A percentile compares a stretch with the other conserved stretches of the same genome.
phyloP scores from a whole-genome alignment of 225 moss, liverwort and hornwort species.

The Anthoceros angustus region DNA sequence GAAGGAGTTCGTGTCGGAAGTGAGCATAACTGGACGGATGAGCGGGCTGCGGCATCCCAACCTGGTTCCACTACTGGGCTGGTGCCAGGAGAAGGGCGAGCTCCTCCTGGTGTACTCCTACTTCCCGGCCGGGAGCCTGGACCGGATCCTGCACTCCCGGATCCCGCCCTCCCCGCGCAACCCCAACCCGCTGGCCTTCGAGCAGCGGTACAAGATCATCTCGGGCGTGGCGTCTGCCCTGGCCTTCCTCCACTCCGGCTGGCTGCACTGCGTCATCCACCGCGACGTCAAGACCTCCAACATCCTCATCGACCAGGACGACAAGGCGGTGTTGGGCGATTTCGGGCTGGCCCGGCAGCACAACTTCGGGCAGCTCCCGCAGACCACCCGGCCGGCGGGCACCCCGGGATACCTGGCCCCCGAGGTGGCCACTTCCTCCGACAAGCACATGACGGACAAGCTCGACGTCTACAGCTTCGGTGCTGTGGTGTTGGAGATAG shows the following conservation, averaged over 20 bases:
- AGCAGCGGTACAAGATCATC: constrained; percentile 11
- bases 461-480: constrained; percentile 1
- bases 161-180: neutral
- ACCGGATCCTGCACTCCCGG: constrained; percentile 2
- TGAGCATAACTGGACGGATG: neutral
- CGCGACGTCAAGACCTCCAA: constrained; percentile 16
- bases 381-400: neutral
- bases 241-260: constrained; percentile 15
- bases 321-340: constrained; percentile 4
- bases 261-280: constrained; percentile 20
- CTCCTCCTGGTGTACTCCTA: neutral
- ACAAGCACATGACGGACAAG: neutral
- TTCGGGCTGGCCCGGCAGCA: neutral
- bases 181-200: constrained; percentile 8
- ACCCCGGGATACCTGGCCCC: neutral
- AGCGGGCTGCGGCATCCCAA: neutral
- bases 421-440: neutral
- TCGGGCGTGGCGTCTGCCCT: constrained; percentile 12
- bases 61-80: neutral
- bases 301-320: neutral
- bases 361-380: constrained; percentile 3
- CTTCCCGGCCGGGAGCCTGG: constrained; percentile 2
- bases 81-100: constrained; percentile 6
- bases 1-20: constrained; percentile 3
- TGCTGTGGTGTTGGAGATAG: neutral